Percentiles rank a stretch among this genome's conserved stretches.
Conservation (phyloP, 768 basidiomycete genomes). For the Dioszegia crocea region DNA sequence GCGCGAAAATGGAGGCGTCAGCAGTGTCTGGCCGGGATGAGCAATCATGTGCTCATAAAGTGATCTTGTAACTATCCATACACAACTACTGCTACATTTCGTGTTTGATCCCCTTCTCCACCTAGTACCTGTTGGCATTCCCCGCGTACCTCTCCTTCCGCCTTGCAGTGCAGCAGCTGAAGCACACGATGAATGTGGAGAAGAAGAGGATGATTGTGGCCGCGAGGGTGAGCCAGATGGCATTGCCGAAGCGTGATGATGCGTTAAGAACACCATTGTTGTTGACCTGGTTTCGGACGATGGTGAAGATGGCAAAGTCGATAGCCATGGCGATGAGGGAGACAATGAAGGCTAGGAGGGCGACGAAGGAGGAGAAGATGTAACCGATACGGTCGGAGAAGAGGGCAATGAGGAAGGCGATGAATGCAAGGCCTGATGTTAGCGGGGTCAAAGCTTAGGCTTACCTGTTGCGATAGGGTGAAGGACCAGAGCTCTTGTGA, state of each 20-base stretch:
- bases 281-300: slow-evolving; percentile 32
- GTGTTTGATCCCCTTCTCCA: neutral
- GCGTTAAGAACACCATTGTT: neutral
- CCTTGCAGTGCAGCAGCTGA: slow-evolving; percentile 43
- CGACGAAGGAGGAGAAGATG: slow-evolving; percentile 41
- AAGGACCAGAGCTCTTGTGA: slow-evolving; percentile 47
- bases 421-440: slow-evolving; percentile 41
- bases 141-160: slow-evolving; percentile 12
- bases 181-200: slow-evolving; percentile 77
- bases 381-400: slow-evolving; percentile 42
- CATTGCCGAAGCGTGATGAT: slow-evolving; percentile 49
- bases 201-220: slow-evolving; percentile 84
- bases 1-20: neutral
- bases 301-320: slow-evolving; percentile 41
- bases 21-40: no score
- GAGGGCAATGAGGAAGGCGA: slow-evolving; percentile 48
- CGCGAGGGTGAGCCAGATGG: slow-evolving; percentile 83
- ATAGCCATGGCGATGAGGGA: slow-evolving; percentile 45
- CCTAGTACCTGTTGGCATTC: neutral
- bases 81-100: neutral
- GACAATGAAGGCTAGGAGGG: slow-evolving; percentile 45
- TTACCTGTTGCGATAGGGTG: slow-evolving; percentile 47
- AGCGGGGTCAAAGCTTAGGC: slow-evolving; percentile 8
- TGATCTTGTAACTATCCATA: no score
- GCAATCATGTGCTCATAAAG: no score